These are phyloP conservation scores for Pelargonium fulgidum DNA, from an alignment of 441 rosid genomes.

Conservation along the genomic window DNA sequence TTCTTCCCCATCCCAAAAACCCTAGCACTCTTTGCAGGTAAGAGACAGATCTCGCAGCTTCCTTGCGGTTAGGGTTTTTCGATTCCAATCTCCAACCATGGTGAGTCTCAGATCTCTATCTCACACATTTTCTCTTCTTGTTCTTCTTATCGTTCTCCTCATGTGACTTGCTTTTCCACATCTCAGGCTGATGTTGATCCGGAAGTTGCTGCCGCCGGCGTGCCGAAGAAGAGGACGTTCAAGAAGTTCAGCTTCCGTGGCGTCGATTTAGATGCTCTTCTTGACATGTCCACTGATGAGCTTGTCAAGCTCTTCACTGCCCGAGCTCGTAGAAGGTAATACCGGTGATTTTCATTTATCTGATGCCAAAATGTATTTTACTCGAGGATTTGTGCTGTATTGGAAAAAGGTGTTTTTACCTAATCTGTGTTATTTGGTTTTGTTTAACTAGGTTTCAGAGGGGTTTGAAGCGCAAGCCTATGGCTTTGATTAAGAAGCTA, in stretches of 20 bases:
- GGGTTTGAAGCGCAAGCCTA: slow-evolving; percentile 62
- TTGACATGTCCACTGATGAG: slow-evolving; percentile 16
- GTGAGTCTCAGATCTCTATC: background rate
- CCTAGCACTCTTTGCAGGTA: slow-evolving; percentile 18
- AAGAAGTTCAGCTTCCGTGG: slow-evolving; percentile 14
- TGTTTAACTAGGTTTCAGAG: slow-evolving; percentile 39
- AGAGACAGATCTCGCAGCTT: background rate
- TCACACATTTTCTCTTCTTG: background rate
- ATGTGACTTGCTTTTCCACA: background rate
- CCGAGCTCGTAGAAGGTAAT: slow-evolving; percentile 15
- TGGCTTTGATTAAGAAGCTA: slow-evolving; percentile 66
- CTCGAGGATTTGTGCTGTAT: background rate
- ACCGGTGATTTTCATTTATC: background rate
- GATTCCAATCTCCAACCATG: background rate
- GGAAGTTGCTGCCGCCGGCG: background rate
- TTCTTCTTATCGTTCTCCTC: background rate
- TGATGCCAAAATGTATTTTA: background rate
- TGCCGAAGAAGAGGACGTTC: slow-evolving; percentile 15
- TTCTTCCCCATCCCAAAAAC: slow-evolving; percentile 9
- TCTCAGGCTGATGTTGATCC: slow-evolving; percentile 7
- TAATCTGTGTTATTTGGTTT: background rate
- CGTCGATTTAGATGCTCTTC: slow-evolving; percentile 11
- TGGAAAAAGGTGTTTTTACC: background rate
- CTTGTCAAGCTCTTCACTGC: slow-evolving; percentile 14
- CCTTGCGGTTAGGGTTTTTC: background rate